Percentiles rank a stretch among this genome's conserved stretches.
These are phyloP conservation scores for Kingdonia uniflora DNA, from an alignment of 164 flowering plant species.

Conservation along the genomic window DNA sequence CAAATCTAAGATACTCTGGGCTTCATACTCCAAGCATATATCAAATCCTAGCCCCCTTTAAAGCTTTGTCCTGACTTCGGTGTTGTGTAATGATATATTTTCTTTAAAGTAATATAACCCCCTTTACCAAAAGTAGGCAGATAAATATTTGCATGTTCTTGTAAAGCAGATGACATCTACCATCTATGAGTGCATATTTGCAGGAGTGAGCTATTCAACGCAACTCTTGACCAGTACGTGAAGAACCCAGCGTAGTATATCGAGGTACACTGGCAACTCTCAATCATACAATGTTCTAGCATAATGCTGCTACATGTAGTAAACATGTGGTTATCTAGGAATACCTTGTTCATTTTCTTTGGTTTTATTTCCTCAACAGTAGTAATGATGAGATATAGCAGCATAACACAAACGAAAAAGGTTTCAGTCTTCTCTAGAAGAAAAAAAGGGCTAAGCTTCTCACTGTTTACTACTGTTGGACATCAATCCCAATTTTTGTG, in stretches of 20 bases:
- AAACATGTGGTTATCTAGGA: no score
- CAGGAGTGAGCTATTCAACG: slow-evolving; percentile 5
- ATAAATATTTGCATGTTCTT: neutral
- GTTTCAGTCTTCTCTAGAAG: no score
- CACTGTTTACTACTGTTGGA: no score
- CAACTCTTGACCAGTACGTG: slow-evolving; percentile 5
- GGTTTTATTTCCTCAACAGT: no score
- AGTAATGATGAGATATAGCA: neutral
- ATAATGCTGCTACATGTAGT: no score
- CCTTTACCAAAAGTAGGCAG: neutral
- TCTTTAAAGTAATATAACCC: neutral
- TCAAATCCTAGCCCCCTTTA: neutral
- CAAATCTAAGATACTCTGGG: neutral
- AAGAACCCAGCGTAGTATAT: slow-evolving; percentile 4
- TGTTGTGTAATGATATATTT: neutral
- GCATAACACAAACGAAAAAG: neutral
- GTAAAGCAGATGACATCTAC: no score
- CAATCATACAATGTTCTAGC: neutral
- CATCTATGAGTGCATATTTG: no score
- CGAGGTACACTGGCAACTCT: neutral
- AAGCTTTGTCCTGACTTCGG: neutral
- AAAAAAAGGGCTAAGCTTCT: no score
- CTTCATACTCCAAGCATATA: neutral
- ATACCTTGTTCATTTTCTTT: no score
- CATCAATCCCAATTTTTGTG: neutral